Evolutionary conservation across 2,329 filamentous ascomycete species (phyloP).

Genomic region (Teratosphaeria pseudoeucalypti): DNA sequence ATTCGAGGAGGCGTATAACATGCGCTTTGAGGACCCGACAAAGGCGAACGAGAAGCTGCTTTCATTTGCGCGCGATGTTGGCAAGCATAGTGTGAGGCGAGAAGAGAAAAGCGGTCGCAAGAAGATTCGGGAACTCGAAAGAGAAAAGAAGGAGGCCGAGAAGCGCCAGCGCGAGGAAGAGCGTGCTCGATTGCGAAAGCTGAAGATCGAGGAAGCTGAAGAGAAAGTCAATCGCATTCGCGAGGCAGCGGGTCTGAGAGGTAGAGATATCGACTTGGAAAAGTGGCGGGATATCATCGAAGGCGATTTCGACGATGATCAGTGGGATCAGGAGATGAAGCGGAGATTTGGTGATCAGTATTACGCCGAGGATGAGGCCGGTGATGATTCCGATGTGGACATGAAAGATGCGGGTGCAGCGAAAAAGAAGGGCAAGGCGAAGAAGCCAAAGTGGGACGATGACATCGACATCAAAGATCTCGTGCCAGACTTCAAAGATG

Average conservation of each 20-base stretch:
- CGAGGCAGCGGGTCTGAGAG: conserved; percentile 66
- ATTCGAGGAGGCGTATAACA: conserved; percentile 88
- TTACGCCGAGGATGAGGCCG: conserved; percentile 57
- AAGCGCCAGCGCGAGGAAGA: conserved; percentile 69
- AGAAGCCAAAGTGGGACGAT: conserved; percentile 89
- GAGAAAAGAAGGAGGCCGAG: conserved; percentile 65
- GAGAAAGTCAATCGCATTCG: conserved; percentile 80
- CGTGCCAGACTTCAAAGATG: conserved; percentile 73
- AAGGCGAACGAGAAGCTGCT: conserved; percentile 80
- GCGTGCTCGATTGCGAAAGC: conserved; percentile 68
- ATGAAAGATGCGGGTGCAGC: conserved; percentile 26
- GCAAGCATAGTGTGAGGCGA: conserved; percentile 72
- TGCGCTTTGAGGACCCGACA: conserved; percentile 86
- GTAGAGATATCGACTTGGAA: conserved; percentile 53
- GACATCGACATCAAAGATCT: conserved; percentile 96
- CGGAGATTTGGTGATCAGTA: conserved; percentile 83
- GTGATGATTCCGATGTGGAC: conserved; percentile 34
- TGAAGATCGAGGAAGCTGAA: conserved; percentile 86
- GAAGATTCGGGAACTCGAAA: conserved; percentile 67
- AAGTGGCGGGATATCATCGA: conserved; percentile 81
- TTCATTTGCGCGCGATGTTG: conserved; percentile 80
- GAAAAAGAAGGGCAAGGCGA: conserved; percentile 49
- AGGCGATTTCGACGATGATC: conserved; percentile 75
- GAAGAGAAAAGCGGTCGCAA: conserved; percentile 76
- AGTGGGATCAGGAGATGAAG: conserved; percentile 86